phyloP scores from a whole-genome alignment of 2,329 filamentous ascomycete genomes.

The Fusarium tanahbumbuense region DNA sequence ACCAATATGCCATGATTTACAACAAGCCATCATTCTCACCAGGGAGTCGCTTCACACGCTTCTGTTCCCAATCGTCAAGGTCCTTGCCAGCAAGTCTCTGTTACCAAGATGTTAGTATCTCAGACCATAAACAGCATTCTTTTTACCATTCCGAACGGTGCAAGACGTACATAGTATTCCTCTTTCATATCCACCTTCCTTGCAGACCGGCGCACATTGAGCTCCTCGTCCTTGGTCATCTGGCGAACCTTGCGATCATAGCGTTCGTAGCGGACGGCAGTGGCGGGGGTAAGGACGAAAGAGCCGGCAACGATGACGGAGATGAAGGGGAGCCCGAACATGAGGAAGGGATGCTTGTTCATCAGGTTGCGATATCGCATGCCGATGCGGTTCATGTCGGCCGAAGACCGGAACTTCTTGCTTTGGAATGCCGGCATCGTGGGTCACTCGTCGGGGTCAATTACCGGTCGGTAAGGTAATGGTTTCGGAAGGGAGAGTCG shows the following conservation, averaged over 20 bases:
- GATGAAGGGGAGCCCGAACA: conserved; percentile 95
- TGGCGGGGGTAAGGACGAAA: conserved; percentile 93
- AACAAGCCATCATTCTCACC: conserved; percentile 91
- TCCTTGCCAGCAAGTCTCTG: conserved; percentile 77
- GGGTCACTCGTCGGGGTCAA: background rate
- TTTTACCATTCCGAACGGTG: background rate
- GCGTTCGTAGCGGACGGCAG: conserved; percentile 92
- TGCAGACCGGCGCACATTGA: conserved; percentile 79
- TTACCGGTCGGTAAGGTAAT: conserved; percentile 7
- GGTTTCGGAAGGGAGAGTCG: conserved; percentile 1
- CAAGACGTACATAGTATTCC: conserved; percentile 81
- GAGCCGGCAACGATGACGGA: conserved; percentile 89
- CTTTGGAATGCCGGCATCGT: conserved; percentile 67
- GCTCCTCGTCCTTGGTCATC: conserved; percentile 85
- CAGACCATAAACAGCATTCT: conserved; percentile 7
- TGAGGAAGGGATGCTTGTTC: conserved; percentile 83
- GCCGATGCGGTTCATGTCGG: conserved; percentile 75
- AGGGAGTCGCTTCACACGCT: conserved; percentile 87
- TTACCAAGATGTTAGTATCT: conserved; percentile 26
- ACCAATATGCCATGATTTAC: conserved; percentile 20
- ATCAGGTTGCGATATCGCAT: conserved; percentile 81
- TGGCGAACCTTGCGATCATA: conserved; percentile 91
- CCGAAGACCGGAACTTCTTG: conserved; percentile 76
- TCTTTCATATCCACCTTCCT: conserved; percentile 83
- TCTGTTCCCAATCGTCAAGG: conserved; percentile 96